A percentile compares a stretch with the other conserved stretches of the same genome.
Evolutionary conservation across 2,329 filamentous ascomycete species (phyloP).

Genomic region (Penicillium olsonii): DNA sequence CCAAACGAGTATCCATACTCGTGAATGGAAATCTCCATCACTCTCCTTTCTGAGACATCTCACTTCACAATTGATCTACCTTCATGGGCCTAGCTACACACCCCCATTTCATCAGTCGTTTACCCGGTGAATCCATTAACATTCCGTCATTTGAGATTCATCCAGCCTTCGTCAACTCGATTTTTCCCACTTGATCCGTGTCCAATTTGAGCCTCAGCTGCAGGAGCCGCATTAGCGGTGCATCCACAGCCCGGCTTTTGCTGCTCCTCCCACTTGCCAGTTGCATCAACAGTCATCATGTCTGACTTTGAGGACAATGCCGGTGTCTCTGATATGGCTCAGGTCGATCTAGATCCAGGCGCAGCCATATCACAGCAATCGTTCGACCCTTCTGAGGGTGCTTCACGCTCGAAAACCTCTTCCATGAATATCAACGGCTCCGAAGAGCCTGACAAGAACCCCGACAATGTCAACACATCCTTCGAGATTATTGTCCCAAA

Average conservation of each 20-base stretch:
- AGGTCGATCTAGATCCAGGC: conserved; percentile 8
- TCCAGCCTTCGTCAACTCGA: background rate
- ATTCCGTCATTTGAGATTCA: background rate
- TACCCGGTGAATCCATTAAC: background rate
- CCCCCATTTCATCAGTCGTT: too few species aligned
- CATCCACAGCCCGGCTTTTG: background rate
- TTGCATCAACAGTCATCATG: conserved; percentile 5
- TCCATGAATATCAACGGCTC: background rate
- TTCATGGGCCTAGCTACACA: too few species aligned
- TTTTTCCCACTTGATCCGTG: background rate
- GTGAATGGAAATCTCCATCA: too few species aligned
- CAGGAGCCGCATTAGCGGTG: conserved; percentile 3
- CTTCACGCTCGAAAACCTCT: too few species aligned
- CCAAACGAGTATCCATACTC: too few species aligned
- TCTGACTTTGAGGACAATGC: background rate
- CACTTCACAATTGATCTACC: too few species aligned
- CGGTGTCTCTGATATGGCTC: background rate
- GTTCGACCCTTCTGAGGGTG: too few species aligned
- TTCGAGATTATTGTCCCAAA: conserved; percentile 35
- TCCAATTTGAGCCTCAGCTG: background rate
- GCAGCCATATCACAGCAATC: too few species aligned
- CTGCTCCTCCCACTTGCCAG: background rate
- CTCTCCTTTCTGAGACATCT: too few species aligned
- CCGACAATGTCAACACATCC: background rate
- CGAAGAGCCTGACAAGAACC: background rate